These are phyloP conservation scores for Aureobasidium melanogenum DNA, from an alignment of 2,329 filamentous ascomycete genomes.

Conservation along the genomic window DNA sequence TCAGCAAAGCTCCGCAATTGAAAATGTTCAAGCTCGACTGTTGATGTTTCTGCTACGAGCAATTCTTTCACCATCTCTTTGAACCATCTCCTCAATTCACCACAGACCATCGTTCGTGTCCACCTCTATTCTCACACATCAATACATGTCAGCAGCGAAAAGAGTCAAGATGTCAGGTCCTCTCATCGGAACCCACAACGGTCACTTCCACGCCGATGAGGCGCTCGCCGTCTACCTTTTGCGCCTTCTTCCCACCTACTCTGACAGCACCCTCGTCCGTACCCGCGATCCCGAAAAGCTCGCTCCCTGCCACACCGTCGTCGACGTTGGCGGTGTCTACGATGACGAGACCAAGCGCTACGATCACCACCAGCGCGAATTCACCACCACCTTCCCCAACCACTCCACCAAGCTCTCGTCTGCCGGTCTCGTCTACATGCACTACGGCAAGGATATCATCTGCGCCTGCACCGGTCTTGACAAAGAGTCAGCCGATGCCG, in stretches of 20 bases:
- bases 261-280: conserved; percentile 64
- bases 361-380: conserved; percentile 96
- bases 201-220: conserved; percentile 98
- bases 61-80: not conserved
- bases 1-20: not conserved
- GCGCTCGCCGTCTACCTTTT: conserved; percentile 95
- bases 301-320: conserved; percentile 80
- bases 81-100: not conserved
- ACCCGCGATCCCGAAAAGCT: conserved; percentile 77
- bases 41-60: conserved; percentile 8
- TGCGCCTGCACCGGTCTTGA: conserved; percentile 53
- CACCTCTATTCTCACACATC: not conserved
- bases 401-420: conserved; percentile 84
- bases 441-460: conserved; percentile 83
- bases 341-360: conserved; percentile 67
- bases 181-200: conserved; percentile 89
- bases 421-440: conserved; percentile 89
- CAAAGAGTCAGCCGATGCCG: conserved; percentile 57
- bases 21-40: not conserved
- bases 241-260: conserved; percentile 75
- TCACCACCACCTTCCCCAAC: conserved; percentile 74
- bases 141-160: conserved; percentile 47
- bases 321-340: conserved; percentile 96
- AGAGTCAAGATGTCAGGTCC: conserved; percentile 65
- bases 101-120: not conserved